Percentiles rank a stretch among this genome's conserved stretches.
Evolutionary conservation across 345 rosid species (phyloP).

Genomic region (Lumnitzera racemosa): DNA sequence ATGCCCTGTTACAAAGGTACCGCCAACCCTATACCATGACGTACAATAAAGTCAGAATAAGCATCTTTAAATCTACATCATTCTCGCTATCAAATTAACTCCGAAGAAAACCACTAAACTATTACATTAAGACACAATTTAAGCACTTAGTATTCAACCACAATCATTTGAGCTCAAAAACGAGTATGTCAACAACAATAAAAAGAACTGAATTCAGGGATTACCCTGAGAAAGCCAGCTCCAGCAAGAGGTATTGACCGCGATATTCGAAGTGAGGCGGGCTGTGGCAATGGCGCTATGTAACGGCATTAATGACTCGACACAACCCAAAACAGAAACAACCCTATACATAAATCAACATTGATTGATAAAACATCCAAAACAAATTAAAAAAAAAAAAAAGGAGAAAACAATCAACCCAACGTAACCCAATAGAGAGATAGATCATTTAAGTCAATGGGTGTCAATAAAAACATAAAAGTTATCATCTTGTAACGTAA

Average conservation of each 20-base stretch:
- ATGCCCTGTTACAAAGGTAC: constrained; percentile 70
- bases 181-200: not conserved
- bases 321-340: constrained; percentile 50
- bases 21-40: constrained; percentile 64
- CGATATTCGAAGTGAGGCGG: constrained; percentile 68
- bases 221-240: constrained; percentile 85
- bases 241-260: constrained; percentile 84
- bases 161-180: not conserved
- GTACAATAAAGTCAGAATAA: constrained; percentile 26
- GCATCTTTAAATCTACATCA: not conserved
- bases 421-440: not conserved
- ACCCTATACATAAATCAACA: constrained; percentile 24
- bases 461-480: not conserved
- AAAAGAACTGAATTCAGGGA: not conserved
- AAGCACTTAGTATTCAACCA: not conserved
- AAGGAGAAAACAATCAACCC: not conserved
- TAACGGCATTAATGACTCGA: constrained; percentile 74
- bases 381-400: not conserved
- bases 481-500: not conserved
- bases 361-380: too few relatives aligned
- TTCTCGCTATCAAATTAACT: not conserved
- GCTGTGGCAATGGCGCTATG: constrained; percentile 84
- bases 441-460: not conserved
- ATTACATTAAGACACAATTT: not conserved
- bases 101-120: not conserved